Percentiles rank a stretch among this genome's conserved stretches.
Evolutionary conservation across 192 early-diverging fungal species (phyloP).

Genomic region (Backusella parvicylindrica): DNA sequence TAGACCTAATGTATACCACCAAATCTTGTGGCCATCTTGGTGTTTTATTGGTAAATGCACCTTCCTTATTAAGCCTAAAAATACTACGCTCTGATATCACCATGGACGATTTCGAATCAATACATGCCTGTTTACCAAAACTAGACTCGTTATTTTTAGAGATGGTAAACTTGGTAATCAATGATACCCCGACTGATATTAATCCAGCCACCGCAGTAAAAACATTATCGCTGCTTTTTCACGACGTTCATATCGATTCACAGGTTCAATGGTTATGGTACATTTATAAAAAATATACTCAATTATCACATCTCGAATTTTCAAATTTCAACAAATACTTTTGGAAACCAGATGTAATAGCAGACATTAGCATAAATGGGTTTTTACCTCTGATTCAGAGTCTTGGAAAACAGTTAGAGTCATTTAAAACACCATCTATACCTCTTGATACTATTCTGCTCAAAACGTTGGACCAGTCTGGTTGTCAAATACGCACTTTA

Average conservation of each 20-base stretch:
- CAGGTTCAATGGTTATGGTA: not conserved
- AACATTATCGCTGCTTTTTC: not conserved
- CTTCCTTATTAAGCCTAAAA: not conserved
- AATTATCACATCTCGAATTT: not conserved
- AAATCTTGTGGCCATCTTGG: not conserved
- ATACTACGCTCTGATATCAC: conserved; percentile 3
- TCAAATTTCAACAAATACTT: not conserved
- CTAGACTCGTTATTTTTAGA: not conserved
- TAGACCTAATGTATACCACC: not conserved
- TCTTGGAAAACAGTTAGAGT: not conserved
- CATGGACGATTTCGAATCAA: not conserved
- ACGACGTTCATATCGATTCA: not conserved
- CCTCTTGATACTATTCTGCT: not conserved
- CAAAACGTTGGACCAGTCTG: not conserved
- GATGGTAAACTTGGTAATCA: not conserved
- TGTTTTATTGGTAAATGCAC: not conserved
- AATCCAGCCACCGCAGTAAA: not conserved
- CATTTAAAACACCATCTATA: not conserved
- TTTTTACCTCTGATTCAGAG: not conserved
- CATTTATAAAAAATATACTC: not conserved
- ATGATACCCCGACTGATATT: not conserved
- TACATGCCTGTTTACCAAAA: not conserved
- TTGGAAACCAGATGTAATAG: not conserved
- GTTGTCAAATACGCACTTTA: not conserved
- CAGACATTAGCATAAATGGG: not conserved